Evolutionary conservation across 495 filamentous ascomycete species (phyloP), one percentile per base, ranked within the genome.

Genomic region (Penicillium malachiteum): DNA sequence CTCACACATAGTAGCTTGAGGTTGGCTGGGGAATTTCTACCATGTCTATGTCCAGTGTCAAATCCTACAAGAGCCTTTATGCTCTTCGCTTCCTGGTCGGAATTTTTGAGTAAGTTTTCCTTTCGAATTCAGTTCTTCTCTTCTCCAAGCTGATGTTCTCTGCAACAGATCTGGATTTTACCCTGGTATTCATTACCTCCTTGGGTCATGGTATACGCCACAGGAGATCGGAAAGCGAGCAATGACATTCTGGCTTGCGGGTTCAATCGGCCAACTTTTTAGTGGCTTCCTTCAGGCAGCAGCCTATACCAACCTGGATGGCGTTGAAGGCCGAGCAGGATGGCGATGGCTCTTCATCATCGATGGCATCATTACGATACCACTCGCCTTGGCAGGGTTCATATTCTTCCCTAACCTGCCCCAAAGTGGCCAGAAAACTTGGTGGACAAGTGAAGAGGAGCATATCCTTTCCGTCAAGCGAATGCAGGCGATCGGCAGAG

Each of bases 241-340:
- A 1, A 80, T 78, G 55, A 78, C 84, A 37, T 84, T 84, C 59
- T 79, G 80, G 47, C 69, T 78, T 1, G 73, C 67, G 17, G 68
- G 78, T 5, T 66, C 75, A 17, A 66, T 81, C 13, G 74, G 78
- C 52, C 44, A 69, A 10, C 72, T 84, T 62, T 80, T 83, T 52
- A 78, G 76, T 3, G 80, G 81, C 21, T 79, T 71, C n/a, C 73
- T 87, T 1, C 74, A 81, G 65, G 71, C 78, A 0, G 80, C 77
- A 1, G 78, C 77, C 11, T 80, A 81, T 54, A 60, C 56, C 8
- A 71, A 70, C 55, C 73, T 67, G 68, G 74, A 73, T 41, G 80
- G 79, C 0, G 58, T 55, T 0, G 32, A 63, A 44, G 80, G 80
- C 5, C 71, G 63, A 5, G 64, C 63, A 3, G 75, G 70, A n/a